Evolutionary conservation across 495 filamentous ascomycete genomes (phyloP).

Genomic region (Lasiosphaeria miniovina): DNA sequence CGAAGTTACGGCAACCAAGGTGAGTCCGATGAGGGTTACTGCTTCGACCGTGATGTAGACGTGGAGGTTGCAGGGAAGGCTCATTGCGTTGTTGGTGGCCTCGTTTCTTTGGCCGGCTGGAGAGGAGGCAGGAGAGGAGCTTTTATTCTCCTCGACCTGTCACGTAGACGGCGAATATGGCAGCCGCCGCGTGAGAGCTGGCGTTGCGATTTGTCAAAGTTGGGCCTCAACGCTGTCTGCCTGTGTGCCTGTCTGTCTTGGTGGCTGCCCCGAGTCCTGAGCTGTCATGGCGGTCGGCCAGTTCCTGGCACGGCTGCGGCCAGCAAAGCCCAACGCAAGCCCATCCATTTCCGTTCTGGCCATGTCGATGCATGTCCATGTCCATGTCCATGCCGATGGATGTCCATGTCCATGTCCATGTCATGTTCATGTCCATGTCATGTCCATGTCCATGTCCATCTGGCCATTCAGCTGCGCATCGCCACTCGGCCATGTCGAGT

Average conservation of each 20-base stretch:
- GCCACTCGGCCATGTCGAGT: constrained; percentile 2
- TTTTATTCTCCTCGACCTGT: constrained; percentile 3
- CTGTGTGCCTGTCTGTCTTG: too few species aligned
- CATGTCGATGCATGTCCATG: too few species aligned
- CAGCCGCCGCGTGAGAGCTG: background rate
- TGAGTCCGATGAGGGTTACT: constrained; percentile 27
- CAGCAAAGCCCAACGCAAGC: background rate
- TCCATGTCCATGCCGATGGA: background rate
- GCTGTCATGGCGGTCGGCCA: background rate
- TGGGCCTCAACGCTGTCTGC: background rate
- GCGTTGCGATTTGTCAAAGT: background rate
- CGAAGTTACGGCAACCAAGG: constrained; percentile 22
- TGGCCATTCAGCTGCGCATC: background rate
- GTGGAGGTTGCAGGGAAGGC: constrained; percentile 22
- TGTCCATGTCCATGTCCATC: background rate
- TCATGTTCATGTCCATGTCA: background rate
- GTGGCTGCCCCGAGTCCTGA: too few species aligned
- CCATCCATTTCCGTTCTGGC: background rate
- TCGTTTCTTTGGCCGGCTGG: constrained; percentile 12
- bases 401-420: too few species aligned
- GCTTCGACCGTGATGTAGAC: constrained; percentile 29
- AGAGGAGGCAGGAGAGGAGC: background rate
- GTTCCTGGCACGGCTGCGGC: background rate
- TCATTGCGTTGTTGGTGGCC: constrained; percentile 19
- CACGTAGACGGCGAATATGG: background rate